Evolutionary conservation across 2,329 filamentous ascomycete species (phyloP), one percentile per base, ranked within the genome.

Genomic region (Tolypocladium tundrense): DNA sequence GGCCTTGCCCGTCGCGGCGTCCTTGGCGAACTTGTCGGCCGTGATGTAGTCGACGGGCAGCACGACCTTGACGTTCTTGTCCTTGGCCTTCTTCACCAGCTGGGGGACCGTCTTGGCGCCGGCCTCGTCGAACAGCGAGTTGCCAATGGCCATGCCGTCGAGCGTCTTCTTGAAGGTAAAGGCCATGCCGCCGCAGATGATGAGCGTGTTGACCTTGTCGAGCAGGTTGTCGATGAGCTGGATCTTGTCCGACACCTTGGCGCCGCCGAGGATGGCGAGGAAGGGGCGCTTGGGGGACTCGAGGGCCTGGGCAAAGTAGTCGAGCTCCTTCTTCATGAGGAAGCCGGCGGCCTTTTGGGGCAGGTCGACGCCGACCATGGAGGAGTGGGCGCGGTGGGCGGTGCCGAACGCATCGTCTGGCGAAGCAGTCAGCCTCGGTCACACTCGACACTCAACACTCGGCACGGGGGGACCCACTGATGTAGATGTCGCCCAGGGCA

Each of bases 161-260:
- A 97, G 84, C n/a, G 91, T 93, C 85, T 99, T 99, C 85, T 97
- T 97, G 85, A 99, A 99, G 68, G 94, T 99, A 81, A 97, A 99
- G 62, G 94, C 92, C 94, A 99, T 99, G 69, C 82, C 94, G 72
- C 94, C 94, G 74, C 93, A 96, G 77, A 99, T 88, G 77, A 99
- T 88, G 65, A 99, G 84, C 74, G 88, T 94, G 84, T 99, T 85
- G 75, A 99, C 92, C 85, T 99, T 97, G 77, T 91, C 90, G 66
- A 99, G 88, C 65, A 99, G 83, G 83, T 99, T 99, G 80, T 99
- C 92, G 72, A 99, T 97, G 68, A 99, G 84, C 82, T 97, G 91
- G 75, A 99, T 99, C 88, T 99, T 99, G 84, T 99, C 94, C 51
- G 91, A 95, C 66, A 99, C 91, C 85, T 99, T 99, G 74, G 94